These are phyloP conservation scores for Hypocrella siamensis DNA, from an alignment of 2,329 filamentous ascomycete genomes.

Conservation along the genomic window DNA sequence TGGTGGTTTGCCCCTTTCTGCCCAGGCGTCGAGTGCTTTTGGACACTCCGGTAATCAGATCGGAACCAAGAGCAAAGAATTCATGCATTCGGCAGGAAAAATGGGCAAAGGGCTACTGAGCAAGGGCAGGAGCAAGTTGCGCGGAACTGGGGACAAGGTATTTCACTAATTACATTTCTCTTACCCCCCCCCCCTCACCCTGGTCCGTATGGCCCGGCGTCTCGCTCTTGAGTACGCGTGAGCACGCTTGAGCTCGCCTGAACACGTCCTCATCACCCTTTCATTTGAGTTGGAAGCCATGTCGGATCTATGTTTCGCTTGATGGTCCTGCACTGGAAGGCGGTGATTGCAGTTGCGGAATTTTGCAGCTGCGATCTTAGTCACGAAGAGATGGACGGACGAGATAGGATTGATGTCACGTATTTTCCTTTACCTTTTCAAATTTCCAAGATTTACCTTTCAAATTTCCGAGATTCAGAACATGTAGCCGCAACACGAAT, in stretches of 20 bases:
- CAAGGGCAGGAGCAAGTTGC: constrained; percentile 77
- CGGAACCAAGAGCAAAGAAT: constrained; percentile 73
- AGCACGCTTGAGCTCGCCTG: no score
- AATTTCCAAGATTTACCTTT: constrained; percentile 16
- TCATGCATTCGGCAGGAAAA: constrained; percentile 74
- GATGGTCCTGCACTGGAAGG: no score
- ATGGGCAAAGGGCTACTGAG: constrained; percentile 83
- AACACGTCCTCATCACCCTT: no score
- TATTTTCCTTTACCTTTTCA: background rate
- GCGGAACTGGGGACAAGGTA: constrained; percentile 69
- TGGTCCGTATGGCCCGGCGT: constrained; percentile 7
- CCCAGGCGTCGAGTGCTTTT: constrained; percentile 28
- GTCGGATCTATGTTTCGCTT: no score
- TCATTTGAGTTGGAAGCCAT: no score
- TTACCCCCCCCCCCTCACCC: constrained; percentile 5
- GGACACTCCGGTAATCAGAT: constrained; percentile 46
- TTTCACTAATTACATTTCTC: constrained; percentile 45
- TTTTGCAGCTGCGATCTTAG: background rate
- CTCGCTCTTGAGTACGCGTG: constrained; percentile 1
- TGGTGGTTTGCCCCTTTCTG: constrained; percentile 18
- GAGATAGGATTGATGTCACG: background rate
- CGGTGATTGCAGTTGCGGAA: no score
- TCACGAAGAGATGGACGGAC: background rate
- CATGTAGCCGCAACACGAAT: constrained; percentile 8
- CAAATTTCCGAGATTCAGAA: background rate